These are phyloP conservation scores for Tetrahymena elliotti DNA, from an alignment of 73 alveolate species.

Conservation along the genomic window DNA sequence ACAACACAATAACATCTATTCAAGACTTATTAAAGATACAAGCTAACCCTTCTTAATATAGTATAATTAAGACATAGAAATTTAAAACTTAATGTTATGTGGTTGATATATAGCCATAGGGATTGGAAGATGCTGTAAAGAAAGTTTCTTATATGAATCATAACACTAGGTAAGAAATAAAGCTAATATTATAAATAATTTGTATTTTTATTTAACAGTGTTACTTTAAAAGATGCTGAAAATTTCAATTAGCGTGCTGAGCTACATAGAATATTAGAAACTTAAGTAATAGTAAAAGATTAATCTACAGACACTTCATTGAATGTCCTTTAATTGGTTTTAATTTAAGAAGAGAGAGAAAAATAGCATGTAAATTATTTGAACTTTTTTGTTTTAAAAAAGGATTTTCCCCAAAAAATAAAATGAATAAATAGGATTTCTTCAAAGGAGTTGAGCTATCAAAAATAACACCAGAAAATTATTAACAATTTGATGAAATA, in stretches of 20 bases:
- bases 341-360: neutral
- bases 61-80: neutral
- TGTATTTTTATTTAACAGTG: neutral
- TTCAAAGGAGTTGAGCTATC: neutral
- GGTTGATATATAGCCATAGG: neutral
- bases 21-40: neutral
- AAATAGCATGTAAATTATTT: neutral
- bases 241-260: neutral
- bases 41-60: neutral
- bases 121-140: neutral
- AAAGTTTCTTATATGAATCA: neutral
- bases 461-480: neutral
- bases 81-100: neutral
- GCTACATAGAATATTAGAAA: neutral
- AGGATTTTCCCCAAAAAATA: neutral
- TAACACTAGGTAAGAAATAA: neutral
- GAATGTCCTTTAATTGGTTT: neutral
- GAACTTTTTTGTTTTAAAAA: neutral
- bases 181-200: too few relatives aligned
- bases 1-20: neutral
- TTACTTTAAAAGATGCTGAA: neutral
- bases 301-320: neutral
- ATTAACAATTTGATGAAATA: neutral
- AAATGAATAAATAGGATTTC: neutral
- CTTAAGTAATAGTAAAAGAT: neutral